phyloP scores from a whole-genome alignment of 129 eudicot genomes.

The Dittrichia graveolens region DNA sequence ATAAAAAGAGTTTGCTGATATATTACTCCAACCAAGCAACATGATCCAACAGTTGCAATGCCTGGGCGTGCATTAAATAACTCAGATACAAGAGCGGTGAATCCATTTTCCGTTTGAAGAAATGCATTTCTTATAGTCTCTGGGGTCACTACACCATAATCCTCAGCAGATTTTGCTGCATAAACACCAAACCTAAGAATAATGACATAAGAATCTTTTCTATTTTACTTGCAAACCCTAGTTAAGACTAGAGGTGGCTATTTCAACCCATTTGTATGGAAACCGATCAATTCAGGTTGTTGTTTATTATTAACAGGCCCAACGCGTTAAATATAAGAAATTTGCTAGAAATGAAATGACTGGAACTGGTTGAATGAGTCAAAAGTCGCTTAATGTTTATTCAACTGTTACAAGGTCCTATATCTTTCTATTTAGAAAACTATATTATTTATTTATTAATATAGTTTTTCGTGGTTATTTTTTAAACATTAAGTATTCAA shows the following conservation, averaged over 20 bases:
- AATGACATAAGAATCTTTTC: constrained; percentile 28
- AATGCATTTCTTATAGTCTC: constrained; percentile 59
- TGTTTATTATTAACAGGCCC: background rate
- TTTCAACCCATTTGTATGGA: background rate
- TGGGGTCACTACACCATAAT: constrained; percentile 55
- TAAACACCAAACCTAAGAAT: constrained; percentile 52
- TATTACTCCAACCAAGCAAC: constrained; percentile 76
- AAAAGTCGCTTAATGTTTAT: background rate
- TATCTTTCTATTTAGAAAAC: background rate
- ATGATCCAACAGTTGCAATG: constrained; percentile 69
- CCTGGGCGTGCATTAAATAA: constrained; percentile 50
- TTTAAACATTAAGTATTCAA: background rate
- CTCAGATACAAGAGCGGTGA: constrained; percentile 51
- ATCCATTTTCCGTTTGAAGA: constrained; percentile 60
- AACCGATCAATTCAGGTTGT: background rate
- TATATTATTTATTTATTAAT: background rate
- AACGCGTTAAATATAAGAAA: too few species aligned
- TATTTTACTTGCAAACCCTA: constrained; percentile 15
- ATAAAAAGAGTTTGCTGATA: constrained; percentile 60
- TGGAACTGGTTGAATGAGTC: background rate
- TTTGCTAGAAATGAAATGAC: background rate
- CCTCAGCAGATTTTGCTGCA: constrained; percentile 58
- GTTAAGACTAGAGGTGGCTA: background rate
- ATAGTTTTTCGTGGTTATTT: background rate
- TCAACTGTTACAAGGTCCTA: background rate